Evolutionary conservation across 2,329 filamentous ascomycete species (phyloP).

Genomic region (Sarocladium oryzae): DNA sequence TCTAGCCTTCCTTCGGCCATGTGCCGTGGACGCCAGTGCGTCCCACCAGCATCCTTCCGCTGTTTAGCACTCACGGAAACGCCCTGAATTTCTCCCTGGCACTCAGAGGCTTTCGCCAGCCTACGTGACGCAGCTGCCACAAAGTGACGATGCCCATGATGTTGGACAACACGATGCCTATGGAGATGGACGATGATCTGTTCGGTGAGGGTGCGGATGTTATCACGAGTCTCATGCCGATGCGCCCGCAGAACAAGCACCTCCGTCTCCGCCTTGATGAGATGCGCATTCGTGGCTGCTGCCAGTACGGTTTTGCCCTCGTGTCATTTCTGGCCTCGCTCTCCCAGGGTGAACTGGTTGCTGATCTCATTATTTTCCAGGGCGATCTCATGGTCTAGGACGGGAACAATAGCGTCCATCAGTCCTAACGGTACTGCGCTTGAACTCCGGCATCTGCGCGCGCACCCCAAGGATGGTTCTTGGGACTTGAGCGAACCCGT

Average conservation of each 20-base stretch:
- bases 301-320: conserved; percentile 59
- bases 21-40: neutral
- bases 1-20: neutral
- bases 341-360: conserved; percentile 14
- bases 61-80: neutral
- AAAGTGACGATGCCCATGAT: conserved; percentile 33
- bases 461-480: conserved; percentile 59
- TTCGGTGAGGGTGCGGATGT: conserved; percentile 61
- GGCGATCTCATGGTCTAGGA: conserved; percentile 79
- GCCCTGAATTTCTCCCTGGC: neutral
- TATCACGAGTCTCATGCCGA: conserved; percentile 38
- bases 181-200: conserved; percentile 56
- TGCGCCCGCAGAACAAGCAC: conserved; percentile 45
- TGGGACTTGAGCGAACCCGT: conserved; percentile 76
- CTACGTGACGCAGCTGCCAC: neutral
- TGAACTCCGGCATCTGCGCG: conserved; percentile 66
- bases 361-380: conserved; percentile 35
- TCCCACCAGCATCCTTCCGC: neutral
- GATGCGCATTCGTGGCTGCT: conserved; percentile 67
- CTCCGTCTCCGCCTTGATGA: conserved; percentile 71
- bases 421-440: conserved; percentile 63
- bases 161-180: conserved; percentile 37
- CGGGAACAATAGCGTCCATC: conserved; percentile 79
- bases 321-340: conserved; percentile 6
- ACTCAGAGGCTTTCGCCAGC: neutral